A percentile compares a stretch with the other conserved stretches of the same genome.
phyloP scores from a whole-genome alignment of 2,329 filamentous ascomycete genomes.

The Ramularia collo-cygni region DNA sequence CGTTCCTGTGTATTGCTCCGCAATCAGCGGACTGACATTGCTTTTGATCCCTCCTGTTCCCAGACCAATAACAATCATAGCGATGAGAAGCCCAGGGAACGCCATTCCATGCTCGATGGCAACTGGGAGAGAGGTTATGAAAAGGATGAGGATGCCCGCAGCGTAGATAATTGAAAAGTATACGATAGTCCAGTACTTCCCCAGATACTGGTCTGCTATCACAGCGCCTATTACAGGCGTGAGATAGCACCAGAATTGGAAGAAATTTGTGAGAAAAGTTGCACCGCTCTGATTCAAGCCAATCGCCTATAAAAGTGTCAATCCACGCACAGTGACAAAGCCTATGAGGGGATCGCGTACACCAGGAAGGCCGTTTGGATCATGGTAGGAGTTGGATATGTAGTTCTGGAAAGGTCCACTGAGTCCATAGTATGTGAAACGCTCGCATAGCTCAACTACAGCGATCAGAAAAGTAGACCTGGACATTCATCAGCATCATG shows the following conservation, averaged over 20 bases:
- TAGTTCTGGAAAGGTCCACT: conserved; percentile 40
- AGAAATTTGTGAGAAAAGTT: conserved; percentile 37
- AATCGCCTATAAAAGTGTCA: conserved; percentile 9
- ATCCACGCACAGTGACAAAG: not conserved
- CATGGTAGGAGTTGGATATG: conserved; percentile 35
- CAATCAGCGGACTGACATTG: conserved; percentile 53
- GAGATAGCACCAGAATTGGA: conserved; percentile 35
- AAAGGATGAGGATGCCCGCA: conserved; percentile 58
- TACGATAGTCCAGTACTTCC: conserved; percentile 63
- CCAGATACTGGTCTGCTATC: conserved; percentile 42
- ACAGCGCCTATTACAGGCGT: conserved; percentile 19
- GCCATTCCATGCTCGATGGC: conserved; percentile 55
- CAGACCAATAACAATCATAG: conserved; percentile 60
- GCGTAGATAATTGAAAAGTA: conserved; percentile 57
- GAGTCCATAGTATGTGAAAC: conserved; percentile 22
- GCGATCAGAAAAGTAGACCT: conserved; percentile 17
- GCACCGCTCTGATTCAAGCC: conserved; percentile 35
- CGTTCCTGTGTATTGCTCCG: conserved; percentile 36
- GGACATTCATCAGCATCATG: too few relatives aligned
- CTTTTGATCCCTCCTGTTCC: conserved; percentile 75
- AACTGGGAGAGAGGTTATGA: conserved; percentile 55
- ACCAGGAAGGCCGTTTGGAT: conserved; percentile 29
- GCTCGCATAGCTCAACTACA: conserved; percentile 18
- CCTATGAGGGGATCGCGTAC: not conserved
- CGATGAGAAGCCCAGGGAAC: conserved; percentile 56